These are phyloP conservation scores for Sclerotinia subarctica DNA, from an alignment of 2,329 filamentous ascomycete species.

Conservation along the genomic window DNA sequence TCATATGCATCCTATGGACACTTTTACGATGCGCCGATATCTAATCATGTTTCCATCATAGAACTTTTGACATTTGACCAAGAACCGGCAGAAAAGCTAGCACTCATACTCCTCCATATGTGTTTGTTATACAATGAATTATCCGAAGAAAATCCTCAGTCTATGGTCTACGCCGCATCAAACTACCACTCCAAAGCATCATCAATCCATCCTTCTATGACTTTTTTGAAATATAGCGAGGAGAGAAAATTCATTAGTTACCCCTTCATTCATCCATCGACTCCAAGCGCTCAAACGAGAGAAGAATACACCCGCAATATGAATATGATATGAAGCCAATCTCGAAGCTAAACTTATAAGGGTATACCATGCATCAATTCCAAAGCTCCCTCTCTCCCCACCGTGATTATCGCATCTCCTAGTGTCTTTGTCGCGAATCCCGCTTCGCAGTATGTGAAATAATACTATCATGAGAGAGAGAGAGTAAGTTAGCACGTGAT, in stretches of 20 bases:
- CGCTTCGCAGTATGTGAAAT: constrained; percentile 73
- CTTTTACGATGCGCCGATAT: background rate
- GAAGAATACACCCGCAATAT: background rate
- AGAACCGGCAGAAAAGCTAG: background rate
- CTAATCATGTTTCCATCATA: background rate
- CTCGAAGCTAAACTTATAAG: constrained; percentile 42
- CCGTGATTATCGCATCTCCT: constrained; percentile 69
- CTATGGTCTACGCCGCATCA: constrained; percentile 10
- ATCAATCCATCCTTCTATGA: background rate
- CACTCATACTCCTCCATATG: background rate
- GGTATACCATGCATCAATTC: constrained; percentile 71
- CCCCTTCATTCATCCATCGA: background rate
- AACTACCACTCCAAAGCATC: background rate
- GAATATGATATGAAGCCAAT: background rate
- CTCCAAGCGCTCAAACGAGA: constrained; percentile 2
- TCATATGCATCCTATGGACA: background rate
- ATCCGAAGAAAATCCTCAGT: background rate
- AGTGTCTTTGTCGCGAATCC: constrained; percentile 70
- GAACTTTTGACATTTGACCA: background rate
- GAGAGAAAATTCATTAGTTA: background rate
- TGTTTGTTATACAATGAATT: background rate
- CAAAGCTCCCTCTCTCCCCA: constrained; percentile 50
- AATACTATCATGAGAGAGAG: constrained; percentile 67
- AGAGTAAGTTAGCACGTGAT: constrained; percentile 16
- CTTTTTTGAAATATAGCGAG: background rate